Conservation (phyloP, 139 green algal species). For the Chlorella sp. region DNA sequence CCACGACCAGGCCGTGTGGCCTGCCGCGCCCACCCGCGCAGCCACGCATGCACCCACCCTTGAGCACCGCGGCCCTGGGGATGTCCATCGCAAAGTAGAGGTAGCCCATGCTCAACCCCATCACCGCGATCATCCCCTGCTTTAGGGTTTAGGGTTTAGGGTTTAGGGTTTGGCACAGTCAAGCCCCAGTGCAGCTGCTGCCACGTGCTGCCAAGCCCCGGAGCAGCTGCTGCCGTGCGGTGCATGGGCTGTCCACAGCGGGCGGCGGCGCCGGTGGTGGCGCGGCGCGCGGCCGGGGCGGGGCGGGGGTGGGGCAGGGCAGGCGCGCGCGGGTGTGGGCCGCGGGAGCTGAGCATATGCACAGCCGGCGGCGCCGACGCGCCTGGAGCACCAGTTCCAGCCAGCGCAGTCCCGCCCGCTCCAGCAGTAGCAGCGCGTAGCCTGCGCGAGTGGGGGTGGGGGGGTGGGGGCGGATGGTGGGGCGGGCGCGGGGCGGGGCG, state of each 20-base stretch:
- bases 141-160: too few relatives aligned
- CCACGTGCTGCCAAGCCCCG: too few relatives aligned
- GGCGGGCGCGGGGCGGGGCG: too few relatives aligned
- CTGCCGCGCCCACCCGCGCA: not conserved
- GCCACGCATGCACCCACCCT: not conserved
- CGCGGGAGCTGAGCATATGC: not conserved
- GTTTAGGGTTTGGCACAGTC: too few relatives aligned
- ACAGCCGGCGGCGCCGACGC: not conserved
- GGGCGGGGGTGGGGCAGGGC: not conserved
- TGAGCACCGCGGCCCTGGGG: conserved; percentile 27
- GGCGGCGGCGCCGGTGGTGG: too few relatives aligned
- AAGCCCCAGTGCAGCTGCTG: too few relatives aligned
- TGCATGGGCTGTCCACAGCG: not conserved
- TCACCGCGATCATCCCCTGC: too few relatives aligned
- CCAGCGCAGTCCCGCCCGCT: conserved; percentile 35
- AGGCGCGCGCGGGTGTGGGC: not conserved
- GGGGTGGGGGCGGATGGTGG: too few relatives aligned
- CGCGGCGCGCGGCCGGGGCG: too few relatives aligned
- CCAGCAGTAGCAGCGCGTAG: conserved; percentile 49
- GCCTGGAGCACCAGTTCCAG: conserved; percentile 48
- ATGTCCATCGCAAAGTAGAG: conserved; percentile 37
- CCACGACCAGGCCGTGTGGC: not conserved
- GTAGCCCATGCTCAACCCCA: conserved; percentile 21
- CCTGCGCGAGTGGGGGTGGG: too few relatives aligned
- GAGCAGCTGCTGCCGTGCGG: not conserved